Evolutionary conservation across 148 eudicot species (phyloP).

Genomic region (Camellia granthamiana): DNA sequence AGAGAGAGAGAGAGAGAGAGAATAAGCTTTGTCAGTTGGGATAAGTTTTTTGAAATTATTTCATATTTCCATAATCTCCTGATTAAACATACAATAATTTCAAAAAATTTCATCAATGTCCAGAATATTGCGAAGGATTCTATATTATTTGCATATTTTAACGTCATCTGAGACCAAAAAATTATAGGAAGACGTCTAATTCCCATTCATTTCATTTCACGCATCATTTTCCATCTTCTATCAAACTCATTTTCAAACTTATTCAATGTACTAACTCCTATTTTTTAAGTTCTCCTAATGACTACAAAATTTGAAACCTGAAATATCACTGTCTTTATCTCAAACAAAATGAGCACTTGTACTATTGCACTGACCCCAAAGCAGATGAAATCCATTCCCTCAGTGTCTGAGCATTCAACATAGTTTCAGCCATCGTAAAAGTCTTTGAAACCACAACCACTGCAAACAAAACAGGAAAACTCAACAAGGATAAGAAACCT

Average conservation of each 20-base stretch:
- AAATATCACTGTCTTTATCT: background rate
- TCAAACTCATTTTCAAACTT: background rate
- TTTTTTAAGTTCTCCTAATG: background rate
- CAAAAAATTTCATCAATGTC: background rate
- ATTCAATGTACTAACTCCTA: background rate
- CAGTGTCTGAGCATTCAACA: constrained; percentile 94
- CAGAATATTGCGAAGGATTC: background rate
- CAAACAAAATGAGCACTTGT: background rate
- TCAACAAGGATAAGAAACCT: background rate
- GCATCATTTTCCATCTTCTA: background rate
- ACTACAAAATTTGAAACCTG: constrained; percentile 6
- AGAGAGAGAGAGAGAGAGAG: constrained; percentile 14
- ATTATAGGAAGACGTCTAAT: background rate
- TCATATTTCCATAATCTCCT: background rate
- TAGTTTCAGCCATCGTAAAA: constrained; percentile 95
- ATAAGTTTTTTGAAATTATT: background rate
- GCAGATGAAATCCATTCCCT: constrained; percentile 95
- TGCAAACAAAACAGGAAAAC: constrained; percentile 29
- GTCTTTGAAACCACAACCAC: constrained; percentile 97
- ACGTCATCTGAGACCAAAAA: background rate
- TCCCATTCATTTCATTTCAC: background rate
- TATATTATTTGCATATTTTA: background rate
- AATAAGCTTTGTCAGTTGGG: background rate
- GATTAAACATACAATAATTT: background rate
- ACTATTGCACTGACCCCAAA: constrained; percentile 58